A percentile compares a stretch with the other conserved stretches of the same genome.
Evolutionary conservation across 2,329 filamentous ascomycete genomes (phyloP).

Genomic region (Coniochaeta sp.): DNA sequence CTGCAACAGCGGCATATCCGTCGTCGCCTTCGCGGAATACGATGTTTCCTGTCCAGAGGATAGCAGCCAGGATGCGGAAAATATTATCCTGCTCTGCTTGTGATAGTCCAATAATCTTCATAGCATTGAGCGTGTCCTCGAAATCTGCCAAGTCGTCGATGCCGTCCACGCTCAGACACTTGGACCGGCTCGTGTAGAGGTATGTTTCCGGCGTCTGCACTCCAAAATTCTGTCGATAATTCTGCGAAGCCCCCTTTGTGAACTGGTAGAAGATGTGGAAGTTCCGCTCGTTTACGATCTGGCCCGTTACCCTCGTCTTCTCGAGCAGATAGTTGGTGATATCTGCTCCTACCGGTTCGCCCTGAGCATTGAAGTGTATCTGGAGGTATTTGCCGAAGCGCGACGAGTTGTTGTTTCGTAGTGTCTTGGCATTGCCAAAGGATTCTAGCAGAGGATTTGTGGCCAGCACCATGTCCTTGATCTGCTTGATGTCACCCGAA

Average conservation of each 20-base stretch:
- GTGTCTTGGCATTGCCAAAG: conserved; percentile 95
- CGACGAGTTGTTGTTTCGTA: conserved; percentile 98
- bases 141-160: conserved; percentile 91
- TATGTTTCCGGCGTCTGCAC: conserved; percentile 90
- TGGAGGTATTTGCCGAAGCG: conserved; percentile 98
- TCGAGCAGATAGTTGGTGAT: conserved; percentile 98
- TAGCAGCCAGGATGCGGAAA: conserved; percentile 86
- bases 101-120: conserved; percentile 85
- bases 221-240: conserved; percentile 81
- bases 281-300: conserved; percentile 92
- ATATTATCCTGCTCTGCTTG: conserved; percentile 92
- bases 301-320: conserved; percentile 89
- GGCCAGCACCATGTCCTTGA: conserved; percentile 98
- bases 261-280: conserved; percentile 99
- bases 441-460: conserved; percentile 96
- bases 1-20: conserved; percentile 78
- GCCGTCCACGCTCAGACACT: conserved; percentile 88
- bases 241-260: conserved; percentile 83
- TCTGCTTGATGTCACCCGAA: conserved; percentile 84
- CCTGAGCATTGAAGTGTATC: conserved; percentile 86
- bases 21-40: conserved; percentile 83
- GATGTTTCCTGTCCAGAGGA: conserved; percentile 93
- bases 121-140: conserved; percentile 83
- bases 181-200: conserved; percentile 85
- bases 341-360: conserved; percentile 90